Percentiles rank a stretch among this genome's conserved stretches.
Conservation (phyloP, 495 filamentous ascomycete species). For the Trichodelitschia bisporula region DNA sequence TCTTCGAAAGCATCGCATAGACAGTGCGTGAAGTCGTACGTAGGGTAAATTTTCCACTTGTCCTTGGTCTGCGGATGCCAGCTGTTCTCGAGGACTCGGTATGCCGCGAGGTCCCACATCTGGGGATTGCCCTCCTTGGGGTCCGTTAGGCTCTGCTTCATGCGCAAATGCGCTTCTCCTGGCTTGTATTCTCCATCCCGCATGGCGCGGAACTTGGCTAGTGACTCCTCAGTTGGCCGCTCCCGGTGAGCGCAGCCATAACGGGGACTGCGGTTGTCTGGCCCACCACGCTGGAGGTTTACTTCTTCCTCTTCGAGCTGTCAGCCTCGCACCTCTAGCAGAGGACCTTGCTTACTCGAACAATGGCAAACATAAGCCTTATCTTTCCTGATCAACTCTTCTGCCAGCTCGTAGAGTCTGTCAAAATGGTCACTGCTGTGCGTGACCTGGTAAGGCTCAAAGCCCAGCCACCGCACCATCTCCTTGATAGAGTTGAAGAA, state of each 20-base stretch:
- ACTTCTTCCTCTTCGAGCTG: slow-evolving; percentile 35
- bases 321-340: slow-evolving; percentile 3
- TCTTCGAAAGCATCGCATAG: slow-evolving; percentile 74
- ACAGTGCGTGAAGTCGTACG: slow-evolving; percentile 79
- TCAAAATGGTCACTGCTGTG: slow-evolving; percentile 71
- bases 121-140: slow-evolving; percentile 20
- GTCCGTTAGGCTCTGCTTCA: slow-evolving; percentile 52
- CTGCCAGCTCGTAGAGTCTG: slow-evolving; percentile 62
- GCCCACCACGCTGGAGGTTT: slow-evolving; percentile 60
- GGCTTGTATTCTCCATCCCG: slow-evolving; percentile 75
- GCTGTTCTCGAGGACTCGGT: slow-evolving; percentile 38
- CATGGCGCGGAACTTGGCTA: slow-evolving; percentile 74
- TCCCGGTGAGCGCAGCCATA: slow-evolving; percentile 60
- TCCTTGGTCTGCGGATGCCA: slow-evolving; percentile 49
- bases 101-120: slow-evolving; percentile 58
- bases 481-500: slow-evolving; percentile 20
- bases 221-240: slow-evolving; percentile 46
- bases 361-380: slow-evolving; percentile 66
- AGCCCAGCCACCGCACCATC: slow-evolving; percentile 21
- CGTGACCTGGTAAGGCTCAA: slow-evolving; percentile 35
- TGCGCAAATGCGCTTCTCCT: slow-evolving; percentile 64
- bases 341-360: slow-evolving; percentile 16
- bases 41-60: slow-evolving; percentile 69
- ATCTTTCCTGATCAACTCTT: slow-evolving; percentile 50
- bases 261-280: slow-evolving; percentile 35